Percentiles rank a stretch among this genome's conserved stretches.
Conservation (phyloP, 2,329 filamentous ascomycete species). For the Hypomyces perniciosus region DNA sequence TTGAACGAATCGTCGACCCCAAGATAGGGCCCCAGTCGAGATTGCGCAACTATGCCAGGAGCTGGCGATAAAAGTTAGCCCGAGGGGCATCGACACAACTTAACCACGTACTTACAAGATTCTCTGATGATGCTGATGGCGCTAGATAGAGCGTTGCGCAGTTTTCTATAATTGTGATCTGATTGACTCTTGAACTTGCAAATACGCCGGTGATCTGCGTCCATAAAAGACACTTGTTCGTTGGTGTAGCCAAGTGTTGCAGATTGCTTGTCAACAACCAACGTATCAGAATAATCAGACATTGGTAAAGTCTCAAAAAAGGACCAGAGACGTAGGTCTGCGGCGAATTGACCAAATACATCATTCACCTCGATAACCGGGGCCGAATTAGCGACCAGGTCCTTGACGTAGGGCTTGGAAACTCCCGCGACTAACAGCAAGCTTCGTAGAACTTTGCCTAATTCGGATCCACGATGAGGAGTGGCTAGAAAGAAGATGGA, state of each 20-base stretch:
- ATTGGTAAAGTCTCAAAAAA: conserved; percentile 8
- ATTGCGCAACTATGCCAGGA: not conserved
- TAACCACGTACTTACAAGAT: not conserved
- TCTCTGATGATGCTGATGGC: conserved; percentile 7
- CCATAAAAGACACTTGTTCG: conserved; percentile 5
- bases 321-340: conserved; percentile 5
- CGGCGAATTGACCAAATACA: conserved; percentile 5
- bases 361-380: conserved; percentile 2
- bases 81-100: not conserved
- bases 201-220: conserved; percentile 7
- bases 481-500: conserved; percentile 9
- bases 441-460: not conserved
- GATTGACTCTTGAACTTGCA: conserved; percentile 1
- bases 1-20: not conserved
- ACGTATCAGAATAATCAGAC: not conserved
- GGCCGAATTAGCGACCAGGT: conserved; percentile 1
- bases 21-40: not conserved
- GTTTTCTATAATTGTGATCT: conserved; percentile 7
- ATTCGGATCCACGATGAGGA: conserved; percentile 6
- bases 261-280: conserved; percentile 6
- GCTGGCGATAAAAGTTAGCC: not conserved
- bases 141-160: conserved; percentile 7
- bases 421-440: conserved; percentile 1
- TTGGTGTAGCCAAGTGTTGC: conserved; percentile 7
- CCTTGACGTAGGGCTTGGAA: conserved; percentile 6